Evolutionary conservation across 2,329 filamentous ascomycete genomes (phyloP), one percentile per base, ranked within the genome.

Genomic region (Epichloe gansuensis): DNA sequence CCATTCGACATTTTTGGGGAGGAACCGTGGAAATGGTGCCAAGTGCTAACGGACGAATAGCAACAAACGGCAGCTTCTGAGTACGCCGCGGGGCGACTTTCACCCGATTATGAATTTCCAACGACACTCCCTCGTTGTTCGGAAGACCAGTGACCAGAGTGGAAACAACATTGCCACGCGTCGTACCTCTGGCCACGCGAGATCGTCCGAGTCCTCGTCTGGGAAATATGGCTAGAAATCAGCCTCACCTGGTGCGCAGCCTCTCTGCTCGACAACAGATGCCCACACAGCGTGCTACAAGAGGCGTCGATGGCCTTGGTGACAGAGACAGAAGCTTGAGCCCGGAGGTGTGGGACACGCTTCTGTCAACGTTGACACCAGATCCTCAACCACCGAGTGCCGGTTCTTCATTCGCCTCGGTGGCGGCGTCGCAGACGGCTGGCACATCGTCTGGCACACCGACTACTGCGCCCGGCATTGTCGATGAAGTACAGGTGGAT

Each of bases 241-340:
- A 44, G 3, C 48, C 50, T 44, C 46, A n/a, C 23, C 4, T n/a
- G 11, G 12, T 39, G 49, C 46, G 46, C 21, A 43, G 49, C 46
- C 39, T 46, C 23, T 37, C 17, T 50, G 37, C 50, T 44, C 41
- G 56, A 44, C 46, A 47, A 46, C 23, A 41, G 50, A 15, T 43
- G 37, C 48, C 54, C 38, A 9, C 6, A 48, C 39, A 37, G 25
- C 55, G 53, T n/a, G 52, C 50, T 31, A 35, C 45, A 13, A 47
- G 55, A 15, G 59, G 55, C 4, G 46, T 85, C 1, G 84, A 94
- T 66, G 89, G 89, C 4, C 77, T 95, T 15, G 90, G 89, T 39
- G 89, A 95, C 67, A 85, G 90, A 54, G 81, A 88, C 57, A 82
- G 89, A 59, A 95, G 89, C 66, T 71, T 88, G n/a, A 90, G 85